phyloP scores from a whole-genome alignment of 441 rosid species.

The Sinapis alba region DNA sequence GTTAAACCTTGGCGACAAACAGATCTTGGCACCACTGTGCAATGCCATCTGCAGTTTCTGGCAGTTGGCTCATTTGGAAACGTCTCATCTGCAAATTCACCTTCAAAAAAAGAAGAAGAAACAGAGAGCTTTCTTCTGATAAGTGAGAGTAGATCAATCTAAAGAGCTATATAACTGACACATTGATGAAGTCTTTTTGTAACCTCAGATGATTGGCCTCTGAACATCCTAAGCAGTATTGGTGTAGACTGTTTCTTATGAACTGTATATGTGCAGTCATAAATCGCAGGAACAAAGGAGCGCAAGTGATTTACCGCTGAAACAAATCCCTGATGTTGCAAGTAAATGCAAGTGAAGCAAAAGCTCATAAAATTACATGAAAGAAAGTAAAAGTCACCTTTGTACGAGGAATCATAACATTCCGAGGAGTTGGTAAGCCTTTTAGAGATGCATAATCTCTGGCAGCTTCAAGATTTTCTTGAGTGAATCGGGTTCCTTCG shows the following conservation, averaged over 20 bases:
- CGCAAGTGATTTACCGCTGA: slow-evolving; percentile 67
- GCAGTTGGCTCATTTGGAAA: slow-evolving; percentile 62
- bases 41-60: slow-evolving; percentile 69
- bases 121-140: neutral
- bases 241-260: slow-evolving; percentile 54
- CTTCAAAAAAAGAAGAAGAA: slow-evolving; percentile 42
- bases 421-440: slow-evolving; percentile 67
- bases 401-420: slow-evolving; percentile 81
- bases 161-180: neutral
- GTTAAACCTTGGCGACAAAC: slow-evolving; percentile 68
- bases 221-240: slow-evolving; percentile 59
- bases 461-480: slow-evolving; percentile 69
- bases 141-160: neutral
- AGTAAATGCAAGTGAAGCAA: neutral
- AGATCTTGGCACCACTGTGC: slow-evolving; percentile 84
- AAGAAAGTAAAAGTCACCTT: slow-evolving; percentile 46
- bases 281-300: slow-evolving; percentile 77
- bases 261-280: slow-evolving; percentile 68
- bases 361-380: neutral
- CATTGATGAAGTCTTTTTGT: slow-evolving; percentile 13
- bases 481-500: slow-evolving; percentile 88
- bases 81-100: slow-evolving; percentile 60
- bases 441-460: slow-evolving; percentile 62
- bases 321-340: slow-evolving; percentile 69
- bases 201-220: slow-evolving; percentile 70